phyloP scores from a whole-genome alignment of 257 asterid genomes.

The Solanum piurae region DNA sequence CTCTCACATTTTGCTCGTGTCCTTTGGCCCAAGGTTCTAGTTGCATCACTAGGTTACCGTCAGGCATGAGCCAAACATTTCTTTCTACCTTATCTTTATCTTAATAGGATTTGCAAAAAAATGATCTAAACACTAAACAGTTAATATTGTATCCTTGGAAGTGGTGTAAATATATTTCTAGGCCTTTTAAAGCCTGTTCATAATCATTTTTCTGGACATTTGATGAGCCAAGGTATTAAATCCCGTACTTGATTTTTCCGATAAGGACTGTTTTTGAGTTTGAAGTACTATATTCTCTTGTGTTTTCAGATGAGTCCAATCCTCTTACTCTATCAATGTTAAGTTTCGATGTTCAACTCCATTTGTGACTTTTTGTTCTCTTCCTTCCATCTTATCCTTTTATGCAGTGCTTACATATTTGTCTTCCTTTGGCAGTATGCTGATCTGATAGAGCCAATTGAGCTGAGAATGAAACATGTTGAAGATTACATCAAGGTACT shows the following conservation, averaged over 20 bases:
- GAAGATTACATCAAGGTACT: slow-evolving; percentile 68
- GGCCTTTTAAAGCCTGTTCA: neutral
- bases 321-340: neutral
- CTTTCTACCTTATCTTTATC: neutral
- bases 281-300: neutral
- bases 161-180: neutral
- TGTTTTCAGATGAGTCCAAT: neutral
- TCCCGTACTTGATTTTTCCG: neutral
- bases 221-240: neutral
- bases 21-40: neutral
- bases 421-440: slow-evolving; percentile 43
- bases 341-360: neutral
- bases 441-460: slow-evolving; percentile 61
- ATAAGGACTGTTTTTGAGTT: neutral
- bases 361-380: neutral
- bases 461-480: slow-evolving; percentile 55
- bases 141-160: neutral
- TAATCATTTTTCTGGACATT: neutral
- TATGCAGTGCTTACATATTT: slow-evolving; percentile 1
- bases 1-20: neutral
- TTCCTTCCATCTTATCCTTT: neutral
- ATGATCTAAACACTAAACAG: neutral
- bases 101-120: neutral
- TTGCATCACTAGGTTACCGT: neutral
- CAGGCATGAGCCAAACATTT: neutral